phyloP scores from a whole-genome alignment of 2,329 filamentous ascomycete species.

The Exophiala alcalophila region DNA sequence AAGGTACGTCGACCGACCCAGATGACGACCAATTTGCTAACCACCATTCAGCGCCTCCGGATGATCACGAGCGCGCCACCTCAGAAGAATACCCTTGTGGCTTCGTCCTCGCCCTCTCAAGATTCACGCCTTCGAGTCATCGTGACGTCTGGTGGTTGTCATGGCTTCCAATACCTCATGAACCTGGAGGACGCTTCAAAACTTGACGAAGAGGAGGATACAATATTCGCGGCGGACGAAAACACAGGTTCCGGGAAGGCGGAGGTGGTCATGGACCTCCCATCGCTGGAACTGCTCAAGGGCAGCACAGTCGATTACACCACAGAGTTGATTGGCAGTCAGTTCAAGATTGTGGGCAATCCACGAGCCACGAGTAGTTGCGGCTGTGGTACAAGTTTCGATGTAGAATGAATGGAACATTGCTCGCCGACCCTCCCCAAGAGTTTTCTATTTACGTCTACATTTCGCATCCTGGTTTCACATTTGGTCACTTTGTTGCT shows the following conservation, averaged over 20 bases:
- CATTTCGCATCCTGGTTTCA: too few species aligned
- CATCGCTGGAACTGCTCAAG: constrained; percentile 81
- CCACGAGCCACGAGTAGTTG: constrained; percentile 89
- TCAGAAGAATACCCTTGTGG: constrained; percentile 37
- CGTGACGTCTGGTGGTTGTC: constrained; percentile 90
- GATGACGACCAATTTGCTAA: too few species aligned
- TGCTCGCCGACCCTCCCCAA: too few species aligned
- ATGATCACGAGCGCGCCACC: constrained; percentile 69
- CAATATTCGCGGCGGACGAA: constrained; percentile 70
- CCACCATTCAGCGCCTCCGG: constrained; percentile 67
- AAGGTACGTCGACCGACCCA: constrained; percentile 66
- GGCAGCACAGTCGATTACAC: constrained; percentile 97
- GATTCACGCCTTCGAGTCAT: constrained; percentile 83
- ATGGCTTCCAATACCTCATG: constrained; percentile 98
- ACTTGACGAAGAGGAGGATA: constrained; percentile 73
- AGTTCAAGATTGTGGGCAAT: constrained; percentile 96
- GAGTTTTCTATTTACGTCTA: too few species aligned
- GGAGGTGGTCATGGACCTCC: constrained; percentile 85
- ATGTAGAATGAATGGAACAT: constrained; percentile 81
- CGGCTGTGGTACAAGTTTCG: constrained; percentile 96
- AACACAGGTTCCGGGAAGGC: constrained; percentile 44
- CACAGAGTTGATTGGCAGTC: constrained; percentile 87
- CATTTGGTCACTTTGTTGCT: too few species aligned
- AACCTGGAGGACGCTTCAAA: constrained; percentile 62
- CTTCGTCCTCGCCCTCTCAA: constrained; percentile 48